These are phyloP conservation scores for Chytridiales sp. DNA, from an alignment of 371 early-diverging fungal species.

Conservation along the genomic window DNA sequence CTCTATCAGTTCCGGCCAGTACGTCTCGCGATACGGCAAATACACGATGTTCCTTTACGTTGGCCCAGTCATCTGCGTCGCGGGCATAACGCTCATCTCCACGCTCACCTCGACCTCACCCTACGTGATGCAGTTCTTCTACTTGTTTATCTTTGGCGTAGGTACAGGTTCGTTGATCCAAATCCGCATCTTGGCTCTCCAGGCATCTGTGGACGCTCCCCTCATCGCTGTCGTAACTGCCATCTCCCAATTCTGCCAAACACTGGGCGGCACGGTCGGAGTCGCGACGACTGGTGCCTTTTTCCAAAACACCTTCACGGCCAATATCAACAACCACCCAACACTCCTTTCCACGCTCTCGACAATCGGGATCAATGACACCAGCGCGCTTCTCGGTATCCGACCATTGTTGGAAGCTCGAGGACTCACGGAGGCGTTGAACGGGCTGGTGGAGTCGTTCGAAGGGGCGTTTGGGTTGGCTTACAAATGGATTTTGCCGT, in stretches of 20 bases:
- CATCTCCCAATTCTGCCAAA: slow-evolving; percentile 56
- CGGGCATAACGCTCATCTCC: slow-evolving; percentile 55
- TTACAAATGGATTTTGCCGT: slow-evolving; percentile 19
- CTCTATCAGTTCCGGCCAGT: slow-evolving; percentile 53
- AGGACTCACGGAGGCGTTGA: too few species aligned
- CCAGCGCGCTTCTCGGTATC: too few species aligned
- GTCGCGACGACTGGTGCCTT: slow-evolving; percentile 60
- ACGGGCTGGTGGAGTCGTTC: slow-evolving; percentile 19
- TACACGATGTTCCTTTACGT: slow-evolving; percentile 54
- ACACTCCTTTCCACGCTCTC: background rate
- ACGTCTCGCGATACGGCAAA: slow-evolving; percentile 49
- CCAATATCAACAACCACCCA: slow-evolving; percentile 15
- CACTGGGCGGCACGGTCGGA: slow-evolving; percentile 70
- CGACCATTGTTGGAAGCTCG: too few species aligned
- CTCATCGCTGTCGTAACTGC: slow-evolving; percentile 67
- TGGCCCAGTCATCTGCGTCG: slow-evolving; percentile 47
- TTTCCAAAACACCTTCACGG: slow-evolving; percentile 43
- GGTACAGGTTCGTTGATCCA: slow-evolving; percentile 49
- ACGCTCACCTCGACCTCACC: slow-evolving; percentile 44
- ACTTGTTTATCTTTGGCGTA: slow-evolving; percentile 51
- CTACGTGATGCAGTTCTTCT: slow-evolving; percentile 45
- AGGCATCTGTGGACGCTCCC: slow-evolving; percentile 44
- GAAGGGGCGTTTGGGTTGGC: slow-evolving; percentile 19
- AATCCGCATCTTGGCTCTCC: slow-evolving; percentile 51
- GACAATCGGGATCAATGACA: too few species aligned